Conservation (phyloP, 805 yeast genomes). For the Metschnikowia dekortorum region DNA sequence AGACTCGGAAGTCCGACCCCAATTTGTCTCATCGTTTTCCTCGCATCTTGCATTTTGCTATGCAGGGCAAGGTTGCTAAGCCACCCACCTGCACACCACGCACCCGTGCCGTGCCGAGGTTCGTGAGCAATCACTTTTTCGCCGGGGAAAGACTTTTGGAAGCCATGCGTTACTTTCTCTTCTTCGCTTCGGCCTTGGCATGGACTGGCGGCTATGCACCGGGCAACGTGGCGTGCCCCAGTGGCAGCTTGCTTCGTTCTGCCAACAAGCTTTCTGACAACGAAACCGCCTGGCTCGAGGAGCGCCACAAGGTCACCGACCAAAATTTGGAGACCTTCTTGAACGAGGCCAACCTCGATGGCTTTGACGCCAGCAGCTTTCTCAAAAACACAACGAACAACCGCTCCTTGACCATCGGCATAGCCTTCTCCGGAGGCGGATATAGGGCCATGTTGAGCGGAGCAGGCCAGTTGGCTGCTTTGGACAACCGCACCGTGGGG, state of each 20-base stretch:
- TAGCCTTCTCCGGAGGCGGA: conserved; percentile 80
- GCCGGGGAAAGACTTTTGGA: not conserved
- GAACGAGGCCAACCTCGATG: conserved; percentile 41
- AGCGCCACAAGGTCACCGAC: conserved; percentile 36
- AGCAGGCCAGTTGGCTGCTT: conserved; percentile 77
- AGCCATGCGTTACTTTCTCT: conserved; percentile 5
- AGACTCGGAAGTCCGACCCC: not conserved
- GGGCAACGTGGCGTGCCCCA: conserved; percentile 14
- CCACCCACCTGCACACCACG: not conserved
- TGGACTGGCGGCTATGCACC: conserved; percentile 18
- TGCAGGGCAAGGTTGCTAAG: not conserved
- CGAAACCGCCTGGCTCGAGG: conserved; percentile 14
- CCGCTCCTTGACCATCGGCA: conserved; percentile 46
- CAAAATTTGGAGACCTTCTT: conserved; percentile 44
- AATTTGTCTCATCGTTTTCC: not conserved
- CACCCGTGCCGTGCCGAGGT: not conserved
- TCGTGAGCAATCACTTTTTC: not conserved
- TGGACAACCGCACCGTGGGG: conserved; percentile 62
- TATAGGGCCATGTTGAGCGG: conserved; percentile 85
- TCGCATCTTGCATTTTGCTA: not conserved
- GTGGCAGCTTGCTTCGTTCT: conserved; percentile 10
- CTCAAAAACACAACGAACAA: conserved; percentile 28
- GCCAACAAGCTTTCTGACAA: conserved; percentile 10
- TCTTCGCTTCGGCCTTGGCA: conserved; percentile 13
- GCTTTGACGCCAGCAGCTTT: conserved; percentile 44